Evolutionary conservation across 345 rosid genomes (phyloP).

Genomic region (Eucalyptus regnans): DNA sequence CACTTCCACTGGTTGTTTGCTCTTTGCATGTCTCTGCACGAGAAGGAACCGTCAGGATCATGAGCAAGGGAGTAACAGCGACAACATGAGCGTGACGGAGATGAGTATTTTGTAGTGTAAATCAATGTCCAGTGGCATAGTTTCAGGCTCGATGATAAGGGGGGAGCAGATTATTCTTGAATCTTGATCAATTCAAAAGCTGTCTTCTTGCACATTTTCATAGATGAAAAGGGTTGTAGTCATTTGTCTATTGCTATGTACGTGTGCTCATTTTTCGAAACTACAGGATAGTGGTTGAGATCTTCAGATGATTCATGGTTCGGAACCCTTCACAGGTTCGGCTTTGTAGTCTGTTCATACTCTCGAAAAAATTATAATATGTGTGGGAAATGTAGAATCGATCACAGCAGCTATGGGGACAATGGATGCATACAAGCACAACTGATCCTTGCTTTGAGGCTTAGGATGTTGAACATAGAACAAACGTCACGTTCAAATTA

Average conservation of each 20-base stretch:
- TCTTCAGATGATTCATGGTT: background rate
- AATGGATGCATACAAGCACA: background rate
- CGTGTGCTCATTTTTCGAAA: background rate
- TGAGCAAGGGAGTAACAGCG: background rate
- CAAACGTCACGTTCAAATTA: background rate
- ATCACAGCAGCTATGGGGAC: background rate
- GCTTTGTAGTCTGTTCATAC: background rate
- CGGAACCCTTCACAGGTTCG: background rate
- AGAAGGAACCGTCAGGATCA: background rate
- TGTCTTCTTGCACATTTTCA: background rate
- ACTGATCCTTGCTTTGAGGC: background rate
- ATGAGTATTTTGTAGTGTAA: background rate
- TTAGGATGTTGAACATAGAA: background rate
- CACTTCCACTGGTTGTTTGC: background rate
- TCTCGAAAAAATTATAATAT: background rate
- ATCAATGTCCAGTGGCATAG: background rate
- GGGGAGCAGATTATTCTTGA: background rate
- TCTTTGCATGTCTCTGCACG: background rate
- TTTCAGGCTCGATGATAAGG: background rate
- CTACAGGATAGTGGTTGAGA: background rate
- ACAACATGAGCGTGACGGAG: background rate
- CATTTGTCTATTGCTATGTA: background rate
- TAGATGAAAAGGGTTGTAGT: background rate
- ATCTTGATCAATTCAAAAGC: background rate
- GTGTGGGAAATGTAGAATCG: background rate